Conservation (phyloP, 73 alveolate species). For the Tetrahymena thermophila region DNA sequence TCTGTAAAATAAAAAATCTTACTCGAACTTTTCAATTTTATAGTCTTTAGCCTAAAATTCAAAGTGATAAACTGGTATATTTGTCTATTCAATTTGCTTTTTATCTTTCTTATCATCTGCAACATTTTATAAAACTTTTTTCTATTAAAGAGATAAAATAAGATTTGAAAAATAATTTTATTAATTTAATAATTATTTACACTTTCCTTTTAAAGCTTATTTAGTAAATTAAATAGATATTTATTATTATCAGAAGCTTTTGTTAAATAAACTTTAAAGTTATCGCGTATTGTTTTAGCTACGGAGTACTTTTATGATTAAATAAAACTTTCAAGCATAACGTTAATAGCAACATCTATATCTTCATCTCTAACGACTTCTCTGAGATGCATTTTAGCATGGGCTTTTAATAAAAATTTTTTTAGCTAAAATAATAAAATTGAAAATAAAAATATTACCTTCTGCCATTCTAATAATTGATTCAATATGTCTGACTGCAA, state of each 20-base stretch:
- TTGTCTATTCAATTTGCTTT: neutral
- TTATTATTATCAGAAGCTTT: slow-evolving; percentile 67
- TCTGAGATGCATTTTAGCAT: slow-evolving; percentile 96
- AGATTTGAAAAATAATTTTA: neutral
- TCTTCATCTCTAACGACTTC: slow-evolving; percentile 92
- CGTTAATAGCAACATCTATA: slow-evolving; percentile 89
- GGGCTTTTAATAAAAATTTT: slow-evolving; percentile 57
- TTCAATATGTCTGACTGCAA: slow-evolving; percentile 98
- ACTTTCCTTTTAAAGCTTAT: slow-evolving; percentile 67
- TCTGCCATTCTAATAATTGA: slow-evolving; percentile 97
- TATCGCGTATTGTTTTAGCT: slow-evolving; percentile 81
- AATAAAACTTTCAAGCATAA: slow-evolving; percentile 91
- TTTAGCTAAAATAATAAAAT: neutral
- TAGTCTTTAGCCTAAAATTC: neutral
- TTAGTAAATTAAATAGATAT: slow-evolving; percentile 65
- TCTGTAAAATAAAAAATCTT: neutral
- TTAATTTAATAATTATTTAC: slow-evolving; percentile 41
- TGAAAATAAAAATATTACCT: neutral
- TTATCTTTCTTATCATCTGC: neutral
- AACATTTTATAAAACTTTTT: neutral
- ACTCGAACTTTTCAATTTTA: neutral
- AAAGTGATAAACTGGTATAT: neutral
- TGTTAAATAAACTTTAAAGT: slow-evolving; percentile 74
- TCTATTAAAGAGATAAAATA: neutral
- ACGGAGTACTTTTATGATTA: slow-evolving; percentile 92